These are phyloP conservation scores for Trichoderma sp. DNA, from an alignment of 2,329 filamentous ascomycete genomes.

Conservation along the genomic window DNA sequence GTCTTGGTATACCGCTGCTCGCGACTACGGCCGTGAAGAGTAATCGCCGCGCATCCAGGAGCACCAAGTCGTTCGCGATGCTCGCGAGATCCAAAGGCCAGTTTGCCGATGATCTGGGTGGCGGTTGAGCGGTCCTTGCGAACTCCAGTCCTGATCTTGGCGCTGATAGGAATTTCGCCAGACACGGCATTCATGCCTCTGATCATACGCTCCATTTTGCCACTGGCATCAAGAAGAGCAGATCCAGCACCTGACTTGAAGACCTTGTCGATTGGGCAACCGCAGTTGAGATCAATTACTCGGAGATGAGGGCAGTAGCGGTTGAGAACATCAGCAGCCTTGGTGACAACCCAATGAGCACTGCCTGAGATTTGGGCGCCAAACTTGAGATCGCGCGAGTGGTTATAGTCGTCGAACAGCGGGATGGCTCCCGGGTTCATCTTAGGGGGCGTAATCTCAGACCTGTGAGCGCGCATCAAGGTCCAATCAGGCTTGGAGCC, in stretches of 20 bases:
- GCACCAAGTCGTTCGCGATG: slow-evolving; percentile 67
- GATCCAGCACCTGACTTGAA: slow-evolving; percentile 86
- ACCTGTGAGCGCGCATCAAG: slow-evolving; percentile 85
- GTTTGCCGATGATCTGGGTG: slow-evolving; percentile 73
- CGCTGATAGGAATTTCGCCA: slow-evolving; percentile 84
- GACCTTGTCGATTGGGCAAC: slow-evolving; percentile 93
- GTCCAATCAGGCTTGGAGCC: slow-evolving; percentile 93
- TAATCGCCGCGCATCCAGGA: slow-evolving; percentile 89
- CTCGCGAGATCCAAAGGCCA: slow-evolving; percentile 77
- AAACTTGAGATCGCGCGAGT: slow-evolving; percentile 79
- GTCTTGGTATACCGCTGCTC: slow-evolving; percentile 90
- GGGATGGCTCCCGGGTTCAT: slow-evolving; percentile 51
- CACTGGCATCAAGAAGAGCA: slow-evolving; percentile 80
- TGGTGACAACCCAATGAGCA: slow-evolving; percentile 86
- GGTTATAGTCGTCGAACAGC: slow-evolving; percentile 76
- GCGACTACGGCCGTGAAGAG: slow-evolving; percentile 86
- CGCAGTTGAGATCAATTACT: slow-evolving; percentile 93
- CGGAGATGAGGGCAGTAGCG: slow-evolving; percentile 77
- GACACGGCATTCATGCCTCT: slow-evolving; percentile 95
- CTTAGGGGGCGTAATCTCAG: slow-evolving; percentile 70
- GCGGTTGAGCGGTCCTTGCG: slow-evolving; percentile 76
- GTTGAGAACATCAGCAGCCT: slow-evolving; percentile 79
- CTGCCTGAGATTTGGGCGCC: slow-evolving; percentile 91
- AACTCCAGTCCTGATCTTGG: slow-evolving; percentile 92
- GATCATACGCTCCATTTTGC: slow-evolving; percentile 90